These are phyloP conservation scores for Turnera subulata DNA, from an alignment of 345 rosid species.

Conservation along the genomic window DNA sequence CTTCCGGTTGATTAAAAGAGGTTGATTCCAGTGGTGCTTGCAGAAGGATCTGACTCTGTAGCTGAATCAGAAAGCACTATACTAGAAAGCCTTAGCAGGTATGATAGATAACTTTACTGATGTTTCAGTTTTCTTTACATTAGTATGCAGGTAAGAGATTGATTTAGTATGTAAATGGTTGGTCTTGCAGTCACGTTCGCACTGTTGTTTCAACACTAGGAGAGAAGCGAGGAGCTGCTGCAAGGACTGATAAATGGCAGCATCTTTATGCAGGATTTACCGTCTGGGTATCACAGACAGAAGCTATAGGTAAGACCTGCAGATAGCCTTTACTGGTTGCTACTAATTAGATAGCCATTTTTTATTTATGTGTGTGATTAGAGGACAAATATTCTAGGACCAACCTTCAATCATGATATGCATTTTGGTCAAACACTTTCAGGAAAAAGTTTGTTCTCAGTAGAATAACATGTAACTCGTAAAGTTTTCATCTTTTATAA, in stretches of 20 bases:
- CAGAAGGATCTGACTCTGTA: constrained; percentile 62
- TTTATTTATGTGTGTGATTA: too few species aligned
- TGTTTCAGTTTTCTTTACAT: constrained; percentile 1
- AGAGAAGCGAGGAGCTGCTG: constrained; percentile 70
- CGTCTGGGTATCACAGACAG: constrained; percentile 75
- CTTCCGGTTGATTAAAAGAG: constrained; percentile 27
- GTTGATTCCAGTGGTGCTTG: constrained; percentile 57
- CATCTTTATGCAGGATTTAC: constrained; percentile 87
- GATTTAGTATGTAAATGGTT: constrained; percentile 5
- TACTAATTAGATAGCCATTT: too few species aligned
- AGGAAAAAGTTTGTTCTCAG: too few species aligned
- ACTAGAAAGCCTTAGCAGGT: constrained; percentile 86
- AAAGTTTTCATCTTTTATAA: too few species aligned
- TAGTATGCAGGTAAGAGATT: not conserved
- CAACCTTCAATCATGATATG: too few species aligned
- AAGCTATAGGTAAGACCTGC: constrained; percentile 57
- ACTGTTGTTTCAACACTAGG: constrained; percentile 86
- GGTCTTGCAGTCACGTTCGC: constrained; percentile 68
- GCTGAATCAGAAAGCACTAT: constrained; percentile 62
- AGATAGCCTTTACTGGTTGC: not conserved
- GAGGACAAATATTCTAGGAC: too few species aligned
- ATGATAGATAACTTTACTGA: constrained; percentile 9
- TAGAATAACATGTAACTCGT: too few species aligned
- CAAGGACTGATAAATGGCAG: constrained; percentile 57
- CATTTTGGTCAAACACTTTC: too few species aligned